Evolutionary conservation across 2,329 filamentous ascomycete species (phyloP).

Genomic region (Pseudocercospora vitis): DNA sequence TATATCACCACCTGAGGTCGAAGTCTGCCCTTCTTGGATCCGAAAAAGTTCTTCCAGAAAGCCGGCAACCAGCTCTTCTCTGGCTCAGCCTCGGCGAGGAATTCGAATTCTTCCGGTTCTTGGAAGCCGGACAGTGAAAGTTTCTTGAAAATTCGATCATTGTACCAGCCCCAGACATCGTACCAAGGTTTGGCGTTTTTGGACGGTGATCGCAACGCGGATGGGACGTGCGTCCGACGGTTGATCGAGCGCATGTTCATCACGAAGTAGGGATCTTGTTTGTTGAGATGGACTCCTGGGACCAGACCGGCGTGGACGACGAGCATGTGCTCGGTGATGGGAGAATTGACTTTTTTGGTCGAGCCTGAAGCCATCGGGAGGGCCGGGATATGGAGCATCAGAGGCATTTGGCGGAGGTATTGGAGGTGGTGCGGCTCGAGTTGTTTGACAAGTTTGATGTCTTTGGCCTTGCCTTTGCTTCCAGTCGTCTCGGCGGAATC

Average conservation of each 20-base stretch:
- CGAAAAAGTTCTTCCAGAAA: conserved; percentile 27
- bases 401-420: conserved; percentile 38
- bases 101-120: conserved; percentile 10
- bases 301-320: conserved; percentile 86
- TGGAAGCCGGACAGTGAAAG: conserved; percentile 25
- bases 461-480: conserved; percentile 32
- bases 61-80: conserved; percentile 13
- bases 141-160: conserved; percentile 31
- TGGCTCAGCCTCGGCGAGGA: conserved; percentile 6
- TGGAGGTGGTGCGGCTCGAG: conserved; percentile 35
- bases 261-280: conserved; percentile 73
- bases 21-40: conserved; percentile 40
- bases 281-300: conserved; percentile 67
- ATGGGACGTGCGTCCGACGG: conserved; percentile 60
- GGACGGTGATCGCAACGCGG: conserved; percentile 37
- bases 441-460: conserved; percentile 30
- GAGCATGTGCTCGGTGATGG: conserved; percentile 60
- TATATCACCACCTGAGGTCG: conserved; percentile 70
- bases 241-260: conserved; percentile 92
- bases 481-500: conserved; percentile 14
- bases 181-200: conserved; percentile 33
- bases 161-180: conserved; percentile 38
- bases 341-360: conserved; percentile 49
- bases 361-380: conserved; percentile 30
- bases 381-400: conserved; percentile 40